These are phyloP conservation scores for Trametes villosa DNA, from an alignment of 768 basidiomycete species.

Conservation along the genomic window DNA sequence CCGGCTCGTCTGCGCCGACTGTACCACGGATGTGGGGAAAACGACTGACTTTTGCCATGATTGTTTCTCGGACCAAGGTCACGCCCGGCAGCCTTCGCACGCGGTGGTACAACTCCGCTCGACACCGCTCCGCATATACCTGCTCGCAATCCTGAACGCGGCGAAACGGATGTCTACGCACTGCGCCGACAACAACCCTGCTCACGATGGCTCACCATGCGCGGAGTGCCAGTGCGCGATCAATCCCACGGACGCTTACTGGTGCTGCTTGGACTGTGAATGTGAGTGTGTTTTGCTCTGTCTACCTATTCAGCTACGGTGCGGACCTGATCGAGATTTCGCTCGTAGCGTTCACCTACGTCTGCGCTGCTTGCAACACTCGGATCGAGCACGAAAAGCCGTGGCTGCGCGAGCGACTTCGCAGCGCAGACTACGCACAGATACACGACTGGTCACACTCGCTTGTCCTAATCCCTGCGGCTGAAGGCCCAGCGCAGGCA, in stretches of 20 bases:
- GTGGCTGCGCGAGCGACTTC: not conserved
- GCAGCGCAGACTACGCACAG: not conserved
- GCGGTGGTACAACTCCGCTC: not conserved
- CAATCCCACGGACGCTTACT: not conserved
- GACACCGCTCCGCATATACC: not conserved
- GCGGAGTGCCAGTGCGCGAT: not conserved
- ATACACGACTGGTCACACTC: slow-evolving; percentile 8
- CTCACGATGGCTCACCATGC: not conserved
- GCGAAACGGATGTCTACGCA: not conserved
- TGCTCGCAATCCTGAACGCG: not conserved
- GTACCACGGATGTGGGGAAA: not conserved
- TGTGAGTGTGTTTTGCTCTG: not conserved
- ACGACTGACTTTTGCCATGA: not conserved
- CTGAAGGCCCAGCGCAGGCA: not conserved
- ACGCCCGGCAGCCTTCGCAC: not conserved
- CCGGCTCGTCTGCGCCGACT: not conserved
- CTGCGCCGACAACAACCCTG: not conserved
- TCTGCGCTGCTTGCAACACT: not conserved
- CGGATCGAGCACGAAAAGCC: not conserved
- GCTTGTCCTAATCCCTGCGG: not conserved
- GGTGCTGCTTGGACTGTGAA: slow-evolving; percentile 5
- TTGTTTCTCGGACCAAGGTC: not conserved
- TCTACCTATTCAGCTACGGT: too few relatives aligned
- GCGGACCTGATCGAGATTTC: too few relatives aligned
- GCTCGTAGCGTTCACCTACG: not conserved